phyloP scores from a whole-genome alignment of 2,329 filamentous ascomycete species.

The Aspergillus clavatus region DNA sequence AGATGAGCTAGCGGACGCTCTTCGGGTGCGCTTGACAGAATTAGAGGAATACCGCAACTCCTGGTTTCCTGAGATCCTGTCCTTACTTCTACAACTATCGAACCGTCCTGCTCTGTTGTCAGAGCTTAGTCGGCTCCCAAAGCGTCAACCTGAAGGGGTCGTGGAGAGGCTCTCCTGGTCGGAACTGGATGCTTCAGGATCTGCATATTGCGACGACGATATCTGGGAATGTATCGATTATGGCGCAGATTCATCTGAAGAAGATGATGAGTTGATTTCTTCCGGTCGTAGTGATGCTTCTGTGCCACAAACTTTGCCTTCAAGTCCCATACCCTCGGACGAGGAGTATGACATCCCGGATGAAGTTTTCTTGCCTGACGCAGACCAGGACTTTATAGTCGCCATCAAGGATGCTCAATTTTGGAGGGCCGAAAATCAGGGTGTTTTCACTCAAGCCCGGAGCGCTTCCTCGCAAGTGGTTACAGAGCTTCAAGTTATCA shows the following conservation, averaged over 20 bases:
- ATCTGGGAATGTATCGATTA: conserved; percentile 42
- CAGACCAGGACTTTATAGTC: conserved; percentile 33
- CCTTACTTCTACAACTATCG: conserved; percentile 74
- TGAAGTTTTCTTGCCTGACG: conserved; percentile 27
- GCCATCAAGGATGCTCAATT: conserved; percentile 45
- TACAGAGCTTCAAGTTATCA: conserved; percentile 67
- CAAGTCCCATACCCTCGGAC: conserved; percentile 22
- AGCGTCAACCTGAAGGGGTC: conserved; percentile 46
- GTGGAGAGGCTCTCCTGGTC: conserved; percentile 64
- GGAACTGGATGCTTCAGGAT: conserved; percentile 71
- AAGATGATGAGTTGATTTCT: conserved; percentile 30
- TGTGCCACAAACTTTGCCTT: conserved; percentile 24
- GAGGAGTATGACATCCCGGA: conserved; percentile 34
- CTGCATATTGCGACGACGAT: conserved; percentile 52
- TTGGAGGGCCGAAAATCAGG: conserved; percentile 38
- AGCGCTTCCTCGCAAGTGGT: conserved; percentile 38
- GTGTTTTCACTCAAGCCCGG: conserved; percentile 9
- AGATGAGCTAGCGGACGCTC: conserved; percentile 70
- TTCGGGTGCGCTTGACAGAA: conserved; percentile 55
- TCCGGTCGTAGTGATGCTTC: conserved; percentile 31
- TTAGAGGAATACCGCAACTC: conserved; percentile 53
- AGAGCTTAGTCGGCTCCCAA: conserved; percentile 58
- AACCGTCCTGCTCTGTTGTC: conserved; percentile 72
- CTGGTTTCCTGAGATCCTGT: conserved; percentile 74
- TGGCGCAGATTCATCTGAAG: conserved; percentile 31